Percentiles rank a stretch among this genome's conserved stretches.
phyloP scores from a whole-genome alignment of 2,329 filamentous ascomycete species.

The Arthrobotrys sphaeroides region DNA sequence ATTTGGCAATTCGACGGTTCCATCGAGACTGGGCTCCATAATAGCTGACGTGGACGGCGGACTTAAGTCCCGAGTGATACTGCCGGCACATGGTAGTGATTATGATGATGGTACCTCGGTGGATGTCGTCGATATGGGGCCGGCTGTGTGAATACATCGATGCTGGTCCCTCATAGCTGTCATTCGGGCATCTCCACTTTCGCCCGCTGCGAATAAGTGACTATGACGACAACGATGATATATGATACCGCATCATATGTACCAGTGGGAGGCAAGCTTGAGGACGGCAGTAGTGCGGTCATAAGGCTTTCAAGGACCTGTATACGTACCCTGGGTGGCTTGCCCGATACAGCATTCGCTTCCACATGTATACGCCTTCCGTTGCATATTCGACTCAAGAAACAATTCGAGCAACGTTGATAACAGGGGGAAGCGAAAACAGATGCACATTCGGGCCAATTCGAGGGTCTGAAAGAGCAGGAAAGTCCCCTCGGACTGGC shows the following conservation, averaged over 20 bases:
- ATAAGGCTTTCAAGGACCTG: background rate
- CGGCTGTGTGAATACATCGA: background rate
- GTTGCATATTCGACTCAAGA: constrained; percentile 5
- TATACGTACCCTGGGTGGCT: constrained; percentile 9
- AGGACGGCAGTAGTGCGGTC: background rate
- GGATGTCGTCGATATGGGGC: background rate
- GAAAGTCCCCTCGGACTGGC: background rate
- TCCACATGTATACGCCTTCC: background rate
- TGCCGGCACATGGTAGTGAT: background rate
- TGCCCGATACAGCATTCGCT: constrained; percentile 1
- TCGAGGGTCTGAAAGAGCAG: background rate
- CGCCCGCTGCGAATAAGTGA: background rate
- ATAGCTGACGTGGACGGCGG: background rate
- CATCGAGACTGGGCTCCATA: background rate
- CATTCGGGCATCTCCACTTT: constrained; percentile 2
- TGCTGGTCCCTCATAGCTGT: constrained; percentile 25
- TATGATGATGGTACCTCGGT: too few relatives aligned
- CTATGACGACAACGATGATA: background rate
- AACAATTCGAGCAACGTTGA: background rate
- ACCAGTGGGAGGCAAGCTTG: constrained; percentile 1
- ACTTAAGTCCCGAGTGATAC: background rate
- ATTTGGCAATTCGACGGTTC: background rate
- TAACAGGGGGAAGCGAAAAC: constrained; percentile 29
- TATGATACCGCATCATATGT: background rate
- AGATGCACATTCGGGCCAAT: constrained; percentile 1